Percentiles rank a stretch among this genome's conserved stretches.
These are phyloP conservation scores for Lyophyllum semitale DNA, from an alignment of 768 basidiomycete species.

Conservation along the genomic window DNA sequence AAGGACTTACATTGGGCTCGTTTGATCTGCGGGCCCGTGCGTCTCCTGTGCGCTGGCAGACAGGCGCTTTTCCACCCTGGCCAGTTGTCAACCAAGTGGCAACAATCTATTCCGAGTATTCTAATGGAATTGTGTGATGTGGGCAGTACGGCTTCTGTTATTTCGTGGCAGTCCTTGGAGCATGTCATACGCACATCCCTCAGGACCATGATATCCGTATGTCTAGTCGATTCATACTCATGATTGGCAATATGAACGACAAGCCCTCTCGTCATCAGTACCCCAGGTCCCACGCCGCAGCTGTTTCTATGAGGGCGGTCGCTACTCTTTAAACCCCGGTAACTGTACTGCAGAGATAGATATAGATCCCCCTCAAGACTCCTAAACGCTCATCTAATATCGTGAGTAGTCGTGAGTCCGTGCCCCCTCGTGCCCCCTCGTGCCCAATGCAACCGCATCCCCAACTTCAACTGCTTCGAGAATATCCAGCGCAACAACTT, in stretches of 20 bases:
- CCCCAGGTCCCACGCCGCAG: background rate
- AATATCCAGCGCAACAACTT: background rate
- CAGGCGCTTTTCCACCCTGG: background rate
- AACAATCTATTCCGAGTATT: too few relatives aligned
- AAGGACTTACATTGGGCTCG: background rate
- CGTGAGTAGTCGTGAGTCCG: too few relatives aligned
- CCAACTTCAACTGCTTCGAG: background rate
- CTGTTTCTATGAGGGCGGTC: background rate
- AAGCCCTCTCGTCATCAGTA: background rate
- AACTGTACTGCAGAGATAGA: background rate
- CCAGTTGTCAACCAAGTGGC: too few relatives aligned
- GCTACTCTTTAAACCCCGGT: background rate
- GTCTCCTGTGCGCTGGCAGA: background rate
- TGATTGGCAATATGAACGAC: background rate
- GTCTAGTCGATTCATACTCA: too few relatives aligned
- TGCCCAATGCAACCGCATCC: background rate
- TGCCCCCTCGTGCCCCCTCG: constrained; percentile 4
- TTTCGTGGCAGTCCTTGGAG: background rate
- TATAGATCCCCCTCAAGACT: background rate
- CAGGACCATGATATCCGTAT: too few relatives aligned
- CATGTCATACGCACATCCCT: too few relatives aligned
- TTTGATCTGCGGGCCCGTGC: background rate
- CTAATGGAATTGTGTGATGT: too few relatives aligned
- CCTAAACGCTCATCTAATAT: background rate
- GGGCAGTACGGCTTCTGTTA: background rate